Percentiles rank a stretch among this genome's conserved stretches.
phyloP scores from a whole-genome alignment of 805 yeast genomes.

The Cyberlindnera xishuangbannaensis region DNA sequence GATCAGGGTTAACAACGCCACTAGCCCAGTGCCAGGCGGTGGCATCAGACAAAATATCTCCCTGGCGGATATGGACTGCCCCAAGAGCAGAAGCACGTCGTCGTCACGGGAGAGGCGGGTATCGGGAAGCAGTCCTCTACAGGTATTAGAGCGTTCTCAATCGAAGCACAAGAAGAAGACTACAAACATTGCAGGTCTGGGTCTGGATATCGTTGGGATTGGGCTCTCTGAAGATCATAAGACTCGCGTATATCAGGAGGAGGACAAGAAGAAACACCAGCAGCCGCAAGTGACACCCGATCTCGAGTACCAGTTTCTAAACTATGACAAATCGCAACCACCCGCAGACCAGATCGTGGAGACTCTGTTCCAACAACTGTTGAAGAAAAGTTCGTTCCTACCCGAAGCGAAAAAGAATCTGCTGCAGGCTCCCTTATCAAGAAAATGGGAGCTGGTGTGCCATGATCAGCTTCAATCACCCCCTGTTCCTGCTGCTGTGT shows the following conservation, averaged over 20 bases:
- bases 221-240: constrained; percentile 10
- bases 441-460: constrained; percentile 26
- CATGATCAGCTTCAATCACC: constrained; percentile 18
- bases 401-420: constrained; percentile 18
- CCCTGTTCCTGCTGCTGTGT: not conserved
- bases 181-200: constrained; percentile 15
- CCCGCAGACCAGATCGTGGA: constrained; percentile 23
- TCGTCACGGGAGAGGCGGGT: too few species aligned
- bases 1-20: too few species aligned
- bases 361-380: constrained; percentile 15
- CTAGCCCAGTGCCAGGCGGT: too few species aligned
- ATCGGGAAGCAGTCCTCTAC: too few species aligned
- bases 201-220: constrained; percentile 21
- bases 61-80: too few species aligned
- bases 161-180: constrained; percentile 2
- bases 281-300: constrained; percentile 1
- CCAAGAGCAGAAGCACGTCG: too few species aligned
- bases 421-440: constrained; percentile 9
- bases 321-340: constrained; percentile 24
- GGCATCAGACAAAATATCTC: too few species aligned
- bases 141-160: too few species aligned
- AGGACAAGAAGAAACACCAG: constrained; percentile 1
- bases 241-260: constrained; percentile 7
- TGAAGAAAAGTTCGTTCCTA: constrained; percentile 19
- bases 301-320: constrained; percentile 22